A percentile compares a stretch with the other conserved stretches of the same genome.
Conservation (phyloP, 2,329 filamentous ascomycete genomes). For the Colletotrichum theobromicola region DNA sequence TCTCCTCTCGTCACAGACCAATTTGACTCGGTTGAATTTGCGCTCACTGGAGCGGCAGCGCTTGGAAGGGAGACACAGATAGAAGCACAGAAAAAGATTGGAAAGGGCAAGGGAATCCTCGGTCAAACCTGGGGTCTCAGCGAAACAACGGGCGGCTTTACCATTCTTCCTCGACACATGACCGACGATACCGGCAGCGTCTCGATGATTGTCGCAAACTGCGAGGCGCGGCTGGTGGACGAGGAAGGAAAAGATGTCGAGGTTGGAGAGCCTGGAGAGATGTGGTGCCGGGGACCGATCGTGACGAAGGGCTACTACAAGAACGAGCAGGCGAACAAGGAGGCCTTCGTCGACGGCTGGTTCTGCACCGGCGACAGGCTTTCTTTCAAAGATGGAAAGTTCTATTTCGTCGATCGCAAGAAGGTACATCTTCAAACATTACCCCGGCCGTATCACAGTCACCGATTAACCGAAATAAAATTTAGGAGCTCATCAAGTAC, state of each 20-base stretch:
- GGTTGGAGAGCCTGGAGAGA: slow-evolving; percentile 57
- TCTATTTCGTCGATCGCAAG: slow-evolving; percentile 82
- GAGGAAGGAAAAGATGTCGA: slow-evolving; percentile 43
- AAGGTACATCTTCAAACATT: slow-evolving; percentile 49
- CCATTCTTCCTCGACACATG: slow-evolving; percentile 43
- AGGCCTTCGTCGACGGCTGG: slow-evolving; percentile 64
- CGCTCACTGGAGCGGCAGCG: slow-evolving; percentile 60
- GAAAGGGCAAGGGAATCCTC: slow-evolving; percentile 42
- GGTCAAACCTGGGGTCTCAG: slow-evolving; percentile 64
- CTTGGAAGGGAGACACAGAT: slow-evolving; percentile 59
- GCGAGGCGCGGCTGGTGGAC: slow-evolving; percentile 39
- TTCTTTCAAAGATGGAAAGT: slow-evolving; percentile 70
- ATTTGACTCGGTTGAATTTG: slow-evolving; percentile 53
- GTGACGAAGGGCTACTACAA: slow-evolving; percentile 75
- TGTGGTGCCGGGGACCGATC: slow-evolving; percentile 74
- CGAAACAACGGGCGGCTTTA: slow-evolving; percentile 58
- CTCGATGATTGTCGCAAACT: slow-evolving; percentile 42
- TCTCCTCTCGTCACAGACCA: slow-evolving; percentile 59
- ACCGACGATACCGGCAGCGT: slow-evolving; percentile 53
- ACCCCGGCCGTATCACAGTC: background rate
- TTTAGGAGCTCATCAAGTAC: slow-evolving; percentile 62
- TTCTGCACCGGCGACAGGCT: slow-evolving; percentile 85
- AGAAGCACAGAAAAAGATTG: slow-evolving; percentile 54
- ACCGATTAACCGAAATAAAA: background rate
- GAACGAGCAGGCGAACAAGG: slow-evolving; percentile 68